Base-by-base conservation (phyloP, 1,139 yeast species). In the Suhomyces anneliseae region DNA sequence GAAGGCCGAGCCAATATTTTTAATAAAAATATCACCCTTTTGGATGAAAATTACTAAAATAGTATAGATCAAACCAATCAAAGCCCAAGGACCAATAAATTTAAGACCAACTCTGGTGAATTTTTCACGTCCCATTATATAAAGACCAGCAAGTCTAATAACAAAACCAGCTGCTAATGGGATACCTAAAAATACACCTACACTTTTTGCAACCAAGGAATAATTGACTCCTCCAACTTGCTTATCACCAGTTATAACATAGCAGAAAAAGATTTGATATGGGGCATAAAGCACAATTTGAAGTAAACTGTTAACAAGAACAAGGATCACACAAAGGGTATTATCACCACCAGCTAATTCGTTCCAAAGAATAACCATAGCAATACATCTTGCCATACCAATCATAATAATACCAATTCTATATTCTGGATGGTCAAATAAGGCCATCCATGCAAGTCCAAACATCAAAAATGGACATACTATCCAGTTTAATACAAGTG, bases 341-440 rank as follows among this genome's bases (percentile, higher is more conserved):
- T 64, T 62, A 55, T 80, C 82, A 6, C 86, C 87, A 12, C 66
- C 72, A 2, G 85, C 81, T 15, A 82, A 66, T 26, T 78, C 75
- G 56, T 78, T 81, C 87, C 86, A 82, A n/a, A 81, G 61, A 41
- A 82, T 62, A 0, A 81, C 85, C 86, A 82, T 82, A 29, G 86
- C 86, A 54, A 82, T 80, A 58, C 87, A 82, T 48, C 87, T 60
- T 3, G 85, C 86, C 38, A 78, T 54, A 1, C 87, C 87, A 41
- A 82, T 79, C 76, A 82, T 72, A 37, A 82, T 79, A 7, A 82
- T 68, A 0, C 87, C 86, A 34, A 65, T 66, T 44, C 86, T 65
- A 46, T 76, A 76, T 47, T 79, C 85, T 6, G 64, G 65, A 45
- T 70, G 58, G 49, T 80, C 79, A 44, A 79, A 79, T 44, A 82